These are phyloP conservation scores for Salvia rosmarinus DNA, from an alignment of 257 asterid genomes.

Conservation along the genomic window DNA sequence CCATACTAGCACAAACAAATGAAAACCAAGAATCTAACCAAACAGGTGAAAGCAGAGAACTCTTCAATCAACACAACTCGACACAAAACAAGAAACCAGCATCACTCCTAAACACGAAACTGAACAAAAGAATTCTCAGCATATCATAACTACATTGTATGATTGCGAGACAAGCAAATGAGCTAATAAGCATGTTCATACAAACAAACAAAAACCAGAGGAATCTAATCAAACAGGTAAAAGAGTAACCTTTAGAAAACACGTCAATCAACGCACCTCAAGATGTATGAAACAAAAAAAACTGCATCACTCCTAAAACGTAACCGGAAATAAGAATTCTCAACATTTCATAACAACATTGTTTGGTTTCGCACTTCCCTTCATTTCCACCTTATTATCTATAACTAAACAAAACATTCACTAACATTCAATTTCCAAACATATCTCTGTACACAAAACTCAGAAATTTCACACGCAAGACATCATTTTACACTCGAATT, in stretches of 20 bases:
- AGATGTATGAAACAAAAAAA: background rate
- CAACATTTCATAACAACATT: background rate
- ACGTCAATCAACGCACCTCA: background rate
- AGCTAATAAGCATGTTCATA: conserved; percentile 6
- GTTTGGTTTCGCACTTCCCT: background rate
- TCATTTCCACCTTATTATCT: conserved; percentile 6
- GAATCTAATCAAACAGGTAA: conserved; percentile 22
- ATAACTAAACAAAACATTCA: conserved; percentile 10
- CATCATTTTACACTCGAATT: background rate
- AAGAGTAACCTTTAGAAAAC: background rate
- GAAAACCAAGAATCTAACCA: conserved; percentile 3
- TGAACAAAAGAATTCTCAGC: background rate
- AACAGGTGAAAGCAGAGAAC: background rate
- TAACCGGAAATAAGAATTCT: background rate
- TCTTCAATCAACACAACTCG: background rate
- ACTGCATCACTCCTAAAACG: background rate
- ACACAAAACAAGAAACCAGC: background rate
- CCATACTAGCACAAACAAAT: background rate
- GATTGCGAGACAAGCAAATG: conserved; percentile 6
- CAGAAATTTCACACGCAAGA: background rate
- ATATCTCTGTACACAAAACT: background rate
- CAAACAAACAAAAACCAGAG: background rate
- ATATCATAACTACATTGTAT: background rate
- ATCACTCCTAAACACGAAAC: background rate
- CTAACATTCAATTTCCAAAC: background rate